These are phyloP conservation scores for Dioszegia aurantiaca DNA, from an alignment of 768 basidiomycete species.

Conservation along the genomic window DNA sequence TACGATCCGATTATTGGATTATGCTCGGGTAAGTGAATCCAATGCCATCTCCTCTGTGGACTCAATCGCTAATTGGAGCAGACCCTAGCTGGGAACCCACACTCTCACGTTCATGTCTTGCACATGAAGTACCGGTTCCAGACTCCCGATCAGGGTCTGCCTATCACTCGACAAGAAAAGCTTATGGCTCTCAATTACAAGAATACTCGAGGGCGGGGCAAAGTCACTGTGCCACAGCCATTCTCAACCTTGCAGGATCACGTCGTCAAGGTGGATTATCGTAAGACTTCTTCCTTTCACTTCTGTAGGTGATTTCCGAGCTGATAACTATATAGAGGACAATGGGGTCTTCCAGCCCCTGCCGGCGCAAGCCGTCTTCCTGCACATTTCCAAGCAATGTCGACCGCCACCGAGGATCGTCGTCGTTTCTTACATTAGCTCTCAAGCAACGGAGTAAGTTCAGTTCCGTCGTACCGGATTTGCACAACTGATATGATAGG, in stretches of 20 bases:
- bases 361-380: conserved; percentile 45
- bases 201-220: conserved; percentile 2
- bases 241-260: conserved; percentile 47
- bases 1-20: conserved; percentile 43
- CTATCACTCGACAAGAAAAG: conserved; percentile 6
- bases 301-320: not conserved
- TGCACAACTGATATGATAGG: conserved; percentile 16
- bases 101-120: conserved; percentile 39
- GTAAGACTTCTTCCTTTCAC: conserved; percentile 27
- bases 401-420: conserved; percentile 48
- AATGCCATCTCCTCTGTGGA: not conserved
- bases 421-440: conserved; percentile 45
- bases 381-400: conserved; percentile 41
- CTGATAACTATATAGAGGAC: conserved; percentile 24
- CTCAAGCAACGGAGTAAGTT: conserved; percentile 45
- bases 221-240: conserved; percentile 38
- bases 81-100: conserved; percentile 18
- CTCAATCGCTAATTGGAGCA: not conserved
- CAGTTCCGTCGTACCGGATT: no score
- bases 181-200: conserved; percentile 6
- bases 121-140: conserved; percentile 51
- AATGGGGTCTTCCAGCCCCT: conserved; percentile 46
- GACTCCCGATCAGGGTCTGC: conserved; percentile 17
- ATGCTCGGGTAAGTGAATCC: conserved; percentile 42
- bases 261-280: conserved; percentile 48